Evolutionary conservation across 352 stramenopile species (phyloP), one percentile per base, ranked within the genome.

Genomic region (Aphanomyces invadans): DNA sequence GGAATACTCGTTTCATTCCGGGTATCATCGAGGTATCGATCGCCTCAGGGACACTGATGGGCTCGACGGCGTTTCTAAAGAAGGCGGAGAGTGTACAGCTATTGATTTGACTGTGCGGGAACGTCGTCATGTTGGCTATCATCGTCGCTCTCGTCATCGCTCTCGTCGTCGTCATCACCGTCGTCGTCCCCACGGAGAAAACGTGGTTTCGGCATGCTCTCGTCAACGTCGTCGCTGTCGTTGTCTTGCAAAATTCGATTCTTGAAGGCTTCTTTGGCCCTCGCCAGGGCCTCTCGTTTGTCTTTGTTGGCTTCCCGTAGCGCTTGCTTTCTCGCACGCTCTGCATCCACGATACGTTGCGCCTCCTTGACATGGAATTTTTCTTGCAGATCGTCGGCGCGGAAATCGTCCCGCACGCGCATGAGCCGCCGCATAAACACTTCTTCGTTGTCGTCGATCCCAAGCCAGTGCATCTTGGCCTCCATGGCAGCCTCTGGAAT

Each of bases 381-480:
- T 44, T 81, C 78, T 36, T 89, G 80, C 53, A 86, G 56, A 59
- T 90, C 82, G 49, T 82, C 62, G 2, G 73, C 82, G 0, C 82
- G 76, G 51, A 90, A 63, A 53, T 90, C 80, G 45, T 90, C 80
- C 0, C 82, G 76, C 4, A 90, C 80, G 3, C 82, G 80, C 52
- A 90, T 68, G 26, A 90, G 62, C 28, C 74, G 60, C 2, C 82
- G 76, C 51, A 80, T 77, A 71, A 74, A 83, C n/a, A 68, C 69
- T 60, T 88, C 79, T 25, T 84, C 56, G 0, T 54, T 31, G 63
- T 76, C 66, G 1, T 46, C 62, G 0, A 64, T 29, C 21, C 55
- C 55, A 9, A 26, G n/a, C 55, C 55, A 64, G 28, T 64, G 55
- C 33, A 52, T 28, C 29, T 46, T n/a, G 3, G 55, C 55, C 29